Percentiles rank a stretch among this genome's conserved stretches.
Conservation (phyloP, 768 basidiomycete species). For the Suillus tomentosus region DNA sequence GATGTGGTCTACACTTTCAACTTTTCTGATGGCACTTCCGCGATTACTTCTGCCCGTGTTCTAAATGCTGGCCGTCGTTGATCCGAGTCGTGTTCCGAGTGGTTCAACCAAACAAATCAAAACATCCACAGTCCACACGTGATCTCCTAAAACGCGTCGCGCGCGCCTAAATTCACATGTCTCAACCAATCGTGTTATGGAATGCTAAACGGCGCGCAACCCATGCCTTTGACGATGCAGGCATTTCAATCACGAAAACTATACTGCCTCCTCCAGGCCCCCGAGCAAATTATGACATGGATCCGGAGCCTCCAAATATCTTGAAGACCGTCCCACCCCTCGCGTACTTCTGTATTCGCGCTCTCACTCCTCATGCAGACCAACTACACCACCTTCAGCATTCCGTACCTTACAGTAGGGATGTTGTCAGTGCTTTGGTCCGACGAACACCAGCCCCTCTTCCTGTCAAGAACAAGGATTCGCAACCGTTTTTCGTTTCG, state of each 20-base stretch:
- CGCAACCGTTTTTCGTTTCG: conserved; percentile 19
- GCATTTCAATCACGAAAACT: conserved; percentile 19
- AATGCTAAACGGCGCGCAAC: conserved; percentile 11
- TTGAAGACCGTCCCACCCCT: conserved; percentile 49
- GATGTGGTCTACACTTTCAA: too few relatives aligned
- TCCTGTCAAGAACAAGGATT: not conserved
- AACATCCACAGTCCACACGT: conserved; percentile 4
- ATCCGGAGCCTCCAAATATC: not conserved
- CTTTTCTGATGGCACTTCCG: not conserved
- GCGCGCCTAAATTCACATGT: not conserved
- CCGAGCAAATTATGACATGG: conserved; percentile 1
- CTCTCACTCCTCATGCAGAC: conserved; percentile 47
- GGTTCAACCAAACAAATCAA: not conserved
- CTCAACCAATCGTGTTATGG: conserved; percentile 18
- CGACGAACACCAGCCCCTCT: conserved; percentile 27
- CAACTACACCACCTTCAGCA: conserved; percentile 40
- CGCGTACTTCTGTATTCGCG: conserved; percentile 49
- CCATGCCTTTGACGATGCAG: conserved; percentile 22
- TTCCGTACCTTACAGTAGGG: conserved; percentile 41
- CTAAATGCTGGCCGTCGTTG: too few relatives aligned
- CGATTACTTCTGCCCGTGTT: not conserved
- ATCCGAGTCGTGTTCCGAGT: too few relatives aligned
- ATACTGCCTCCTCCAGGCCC: conserved; percentile 15
- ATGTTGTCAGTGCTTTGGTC: conserved; percentile 45
- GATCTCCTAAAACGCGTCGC: conserved; percentile 12